Base-by-base conservation (phyloP, 2,329 filamentous ascomycete species). In the Tolypocladium ovalisporum region DNA sequence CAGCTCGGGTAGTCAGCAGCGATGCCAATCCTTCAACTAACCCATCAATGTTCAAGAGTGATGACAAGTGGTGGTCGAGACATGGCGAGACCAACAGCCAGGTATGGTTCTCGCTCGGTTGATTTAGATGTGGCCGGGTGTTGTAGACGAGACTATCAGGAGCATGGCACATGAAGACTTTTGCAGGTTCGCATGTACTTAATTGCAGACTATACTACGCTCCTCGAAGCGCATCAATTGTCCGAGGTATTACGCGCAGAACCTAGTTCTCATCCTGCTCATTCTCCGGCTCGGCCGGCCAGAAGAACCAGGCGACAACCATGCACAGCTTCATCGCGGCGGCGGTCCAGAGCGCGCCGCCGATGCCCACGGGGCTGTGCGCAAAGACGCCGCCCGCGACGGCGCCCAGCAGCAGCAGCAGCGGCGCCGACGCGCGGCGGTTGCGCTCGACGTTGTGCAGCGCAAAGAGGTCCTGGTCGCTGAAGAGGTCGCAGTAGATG, bases 401-500 rank as follows among this genome's bases (percentile, higher is more conserved):
- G 15, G 79, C 81, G 0, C 81, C 81, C 1, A 73, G 24, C 1
- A 83, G 66, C 2, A 83, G 70, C 52, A 80, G 63, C 2, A 77
- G 54, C 2, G 80, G 79, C 1, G 80, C 81, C 0, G 70, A 76
- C 2, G 76, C 66, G 51, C 81, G 69, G 24, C 78, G 73, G 61
- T 83, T 82, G 36, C 80, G 68, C 66, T 82, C 79, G 7, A 68
- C 68, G 58, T 82, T 82, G 44, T 67, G 60, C 10, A 66, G 53
- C 1, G 69, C 68, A 39, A 82, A 78, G 4, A 83, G 64, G 29
- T 76, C 69, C 36, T 73, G 71, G 57, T 90, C 87, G 1, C 85
- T 87, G 63, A 90, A 90, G 24, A 93, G 67, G 68, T 93, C 89
- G 67, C 88, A 91, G 73, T 92, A 93, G 60, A 89, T 85, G 67